Base-by-base conservation (phyloP, 2,329 filamentous ascomycete species). In the Rhexocercosporidium sp. region DNA sequence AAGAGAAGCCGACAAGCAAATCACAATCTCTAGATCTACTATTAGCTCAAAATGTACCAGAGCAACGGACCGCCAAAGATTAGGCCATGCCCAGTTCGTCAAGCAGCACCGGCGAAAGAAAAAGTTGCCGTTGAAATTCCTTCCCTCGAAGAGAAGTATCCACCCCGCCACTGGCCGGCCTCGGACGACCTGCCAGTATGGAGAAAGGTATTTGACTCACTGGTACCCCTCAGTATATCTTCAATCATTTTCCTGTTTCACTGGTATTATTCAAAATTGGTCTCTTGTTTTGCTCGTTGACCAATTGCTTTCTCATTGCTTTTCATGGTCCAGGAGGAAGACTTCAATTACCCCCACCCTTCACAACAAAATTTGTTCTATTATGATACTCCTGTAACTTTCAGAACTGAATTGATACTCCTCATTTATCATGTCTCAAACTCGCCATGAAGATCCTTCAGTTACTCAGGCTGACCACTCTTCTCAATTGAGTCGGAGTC, bases 381-480 rank as follows among this genome's bases (percentile, higher is more conserved):
- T 29, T 59, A 70, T 70, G 57, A 65, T 59, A 49, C 25, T 39
- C 29, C 46, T 67, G 37, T 66, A 67, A 56, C 37, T 39, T 57
- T 57, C 39, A 64, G 31, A 68, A 51, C 57, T 66, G 47, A 66
- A 66, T 64, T 71, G 59, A 65, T 49, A 59, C 27, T 62, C 18
- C 41, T 66, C 22, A 39, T 66, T 27, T 53, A 71, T 47, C 67
- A 75, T 75, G 72, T 72, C 70, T 70, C 66, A 64, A 64, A 70
- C 29, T 67, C 59, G 59, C 67, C 69, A 69, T 74, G 71, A 69
- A 65, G 46, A 65, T n/a, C 16, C 44, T 51, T 51, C 65, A 66
- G 60, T 65, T 39, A 59, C 29, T 31, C 31, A 59, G 20, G 16
- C 31, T 34, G 41, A 39, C 34, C 54, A 54, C 6, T 46, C 62